phyloP scores from a whole-genome alignment of 768 basidiomycete genomes.

The Tephrocybe sp. region DNA sequence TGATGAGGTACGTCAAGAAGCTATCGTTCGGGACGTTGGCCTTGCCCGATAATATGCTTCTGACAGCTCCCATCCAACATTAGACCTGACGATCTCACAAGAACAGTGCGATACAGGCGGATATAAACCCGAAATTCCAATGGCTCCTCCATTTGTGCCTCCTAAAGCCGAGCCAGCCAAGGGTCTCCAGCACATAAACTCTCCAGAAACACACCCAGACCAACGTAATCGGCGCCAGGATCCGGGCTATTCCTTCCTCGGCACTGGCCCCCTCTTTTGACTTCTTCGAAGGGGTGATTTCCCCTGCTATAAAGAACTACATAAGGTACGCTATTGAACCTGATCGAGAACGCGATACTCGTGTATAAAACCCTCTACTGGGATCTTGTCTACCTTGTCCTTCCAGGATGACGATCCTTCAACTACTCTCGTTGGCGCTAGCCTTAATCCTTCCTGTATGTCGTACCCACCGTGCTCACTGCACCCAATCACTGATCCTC shows the following conservation, averaged over 20 bases:
- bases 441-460: conserved; percentile 41
- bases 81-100: conserved; percentile 12
- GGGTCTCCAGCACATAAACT: conserved; percentile 3
- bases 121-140: conserved; percentile 6
- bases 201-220: conserved; percentile 1
- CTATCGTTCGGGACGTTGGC: conserved; percentile 7
- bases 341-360: conserved; percentile 23
- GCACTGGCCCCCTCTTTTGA: conserved; percentile 15
- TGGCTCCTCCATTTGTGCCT: conserved; percentile 21
- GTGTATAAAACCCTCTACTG: conserved; percentile 24
- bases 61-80: conserved; percentile 18
- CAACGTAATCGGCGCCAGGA: conserved; percentile 27
- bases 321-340: conserved; percentile 27
- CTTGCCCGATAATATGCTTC: not conserved
- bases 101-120: conserved; percentile 15
- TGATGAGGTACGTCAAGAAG: conserved; percentile 17
- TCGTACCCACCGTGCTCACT: conserved; percentile 9
- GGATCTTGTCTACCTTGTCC: conserved; percentile 14
- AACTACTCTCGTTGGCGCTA: conserved; percentile 31
- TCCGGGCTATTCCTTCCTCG: conserved; percentile 18
- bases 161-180: not conserved
- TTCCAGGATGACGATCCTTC: conserved; percentile 32
- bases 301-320: conserved; percentile 19
- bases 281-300: conserved; percentile 19
- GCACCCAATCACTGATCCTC: conserved; percentile 4